phyloP scores from a whole-genome alignment of 1,139 yeast species.

The Geotrichum macrosporum region DNA sequence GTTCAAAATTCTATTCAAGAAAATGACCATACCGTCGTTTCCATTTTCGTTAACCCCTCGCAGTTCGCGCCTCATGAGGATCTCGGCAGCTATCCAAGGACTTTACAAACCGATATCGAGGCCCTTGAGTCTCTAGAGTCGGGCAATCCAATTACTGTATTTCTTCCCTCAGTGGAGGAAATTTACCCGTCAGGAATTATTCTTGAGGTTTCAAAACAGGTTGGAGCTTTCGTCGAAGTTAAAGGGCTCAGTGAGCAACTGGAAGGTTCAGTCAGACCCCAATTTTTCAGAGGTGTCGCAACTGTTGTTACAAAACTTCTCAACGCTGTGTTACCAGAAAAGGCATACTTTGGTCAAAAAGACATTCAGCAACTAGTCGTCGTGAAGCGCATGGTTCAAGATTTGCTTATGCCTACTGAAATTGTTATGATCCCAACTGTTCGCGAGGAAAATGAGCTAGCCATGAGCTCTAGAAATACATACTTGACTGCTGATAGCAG shows the following conservation, averaged over 20 bases:
- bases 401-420: slow-evolving; percentile 61
- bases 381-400: slow-evolving; percentile 66
- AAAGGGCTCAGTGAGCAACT: slow-evolving; percentile 77
- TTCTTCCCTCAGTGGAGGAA: slow-evolving; percentile 73
- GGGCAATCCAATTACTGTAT: slow-evolving; percentile 54
- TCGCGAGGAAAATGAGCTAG: slow-evolving; percentile 70
- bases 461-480: slow-evolving; percentile 83
- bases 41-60: slow-evolving; percentile 92
- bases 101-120: slow-evolving; percentile 60
- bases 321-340: slow-evolving; percentile 66
- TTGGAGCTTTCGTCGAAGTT: slow-evolving; percentile 81
- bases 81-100: slow-evolving; percentile 79
- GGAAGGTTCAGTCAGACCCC: slow-evolving; percentile 85
- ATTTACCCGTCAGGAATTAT: slow-evolving; percentile 89
- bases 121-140: slow-evolving; percentile 40
- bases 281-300: slow-evolving; percentile 92
- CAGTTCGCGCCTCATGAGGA: slow-evolving; percentile 96
- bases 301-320: slow-evolving; percentile 84
- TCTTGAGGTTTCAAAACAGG: slow-evolving; percentile 55
- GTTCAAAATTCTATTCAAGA: slow-evolving; percentile 49
- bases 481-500: slow-evolving; percentile 57
- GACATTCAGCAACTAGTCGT: slow-evolving; percentile 93
- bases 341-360: slow-evolving; percentile 90
- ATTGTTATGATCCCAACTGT: slow-evolving; percentile 69
- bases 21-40: slow-evolving; percentile 70